Conservation (phyloP, 371 early-diverging fungal genomes). For the Actinomucor elegans region DNA sequence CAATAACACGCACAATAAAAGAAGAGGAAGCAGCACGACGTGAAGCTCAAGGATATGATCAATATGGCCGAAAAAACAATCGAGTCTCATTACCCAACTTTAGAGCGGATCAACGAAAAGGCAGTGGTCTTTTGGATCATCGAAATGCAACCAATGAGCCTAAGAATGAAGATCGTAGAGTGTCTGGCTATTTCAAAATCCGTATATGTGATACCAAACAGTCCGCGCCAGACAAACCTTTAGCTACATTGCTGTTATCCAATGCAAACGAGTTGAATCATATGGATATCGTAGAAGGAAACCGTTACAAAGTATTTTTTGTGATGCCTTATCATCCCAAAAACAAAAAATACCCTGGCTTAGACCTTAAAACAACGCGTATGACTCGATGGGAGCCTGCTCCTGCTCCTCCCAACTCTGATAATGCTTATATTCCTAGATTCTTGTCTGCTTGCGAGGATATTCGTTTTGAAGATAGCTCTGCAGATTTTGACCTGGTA, state of each 20-base stretch:
- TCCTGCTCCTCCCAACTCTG: constrained; percentile 3
- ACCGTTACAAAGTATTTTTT: constrained; percentile 29
- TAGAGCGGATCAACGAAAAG: constrained; percentile 11
- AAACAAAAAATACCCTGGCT: constrained; percentile 28
- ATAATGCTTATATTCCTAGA: constrained; percentile 46
- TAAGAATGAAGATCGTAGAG: constrained; percentile 34
- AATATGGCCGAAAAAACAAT: no score
- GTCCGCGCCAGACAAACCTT: constrained; percentile 3
- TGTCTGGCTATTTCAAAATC: constrained; percentile 47
- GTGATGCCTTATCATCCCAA: constrained; percentile 44
- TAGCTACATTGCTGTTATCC: constrained; percentile 25
- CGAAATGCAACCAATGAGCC: constrained; percentile 11
- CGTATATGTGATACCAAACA: constrained; percentile 48
- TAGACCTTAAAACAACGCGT: constrained; percentile 39
- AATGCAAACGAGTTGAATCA: constrained; percentile 34
- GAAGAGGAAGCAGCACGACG: constrained; percentile 61
- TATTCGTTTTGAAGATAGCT: constrained; percentile 21
- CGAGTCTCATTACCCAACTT: constrained; percentile 20
- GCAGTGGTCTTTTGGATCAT: not conserved
- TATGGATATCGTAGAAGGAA: constrained; percentile 31
- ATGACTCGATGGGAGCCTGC: constrained; percentile 47
- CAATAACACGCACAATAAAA: constrained; percentile 44
- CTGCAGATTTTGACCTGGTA: constrained; percentile 59
- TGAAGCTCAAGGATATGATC: constrained; percentile 14
- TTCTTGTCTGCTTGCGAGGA: constrained; percentile 34